Evolutionary conservation across 2,329 filamentous ascomycete genomes (phyloP).

Genomic region (Volutella citrinella): DNA sequence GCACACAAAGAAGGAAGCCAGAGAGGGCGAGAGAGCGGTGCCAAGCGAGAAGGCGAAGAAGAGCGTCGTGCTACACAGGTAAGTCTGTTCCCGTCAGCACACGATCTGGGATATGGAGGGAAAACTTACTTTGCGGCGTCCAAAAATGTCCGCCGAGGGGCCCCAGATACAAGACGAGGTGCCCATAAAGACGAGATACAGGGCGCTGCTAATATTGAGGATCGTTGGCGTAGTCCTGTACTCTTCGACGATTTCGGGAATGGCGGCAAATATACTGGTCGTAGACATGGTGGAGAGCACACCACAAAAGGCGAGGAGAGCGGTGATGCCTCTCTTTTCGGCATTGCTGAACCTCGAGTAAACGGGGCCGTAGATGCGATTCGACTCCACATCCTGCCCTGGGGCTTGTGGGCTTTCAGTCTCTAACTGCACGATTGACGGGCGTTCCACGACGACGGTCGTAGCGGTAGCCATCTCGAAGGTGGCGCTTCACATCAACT

Average conservation of each 20-base stretch:
- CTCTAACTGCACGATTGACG: too few species aligned
- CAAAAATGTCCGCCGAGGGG: conserved; percentile 57
- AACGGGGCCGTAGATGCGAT: too few species aligned
- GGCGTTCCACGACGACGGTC: too few species aligned
- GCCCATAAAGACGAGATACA: conserved; percentile 70
- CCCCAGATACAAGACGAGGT: conserved; percentile 63
- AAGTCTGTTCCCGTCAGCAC: neutral
- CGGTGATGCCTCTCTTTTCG: too few species aligned
- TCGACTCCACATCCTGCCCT: too few species aligned
- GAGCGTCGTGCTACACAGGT: conserved; percentile 18
- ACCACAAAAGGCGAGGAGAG: too few species aligned
- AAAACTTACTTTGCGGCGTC: conserved; percentile 44
- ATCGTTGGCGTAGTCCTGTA: conserved; percentile 57
- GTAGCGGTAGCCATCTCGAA: too few species aligned
- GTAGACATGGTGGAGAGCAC: too few species aligned
- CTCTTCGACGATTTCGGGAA: conserved; percentile 59
- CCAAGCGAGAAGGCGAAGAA: conserved; percentile 57
- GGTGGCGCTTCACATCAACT: too few species aligned
- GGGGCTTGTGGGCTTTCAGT: too few species aligned
- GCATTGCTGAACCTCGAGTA: too few species aligned
- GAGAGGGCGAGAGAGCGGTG: conserved; percentile 49
- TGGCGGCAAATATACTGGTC: conserved; percentile 2
- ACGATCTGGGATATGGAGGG: too few species aligned
- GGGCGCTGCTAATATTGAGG: conserved; percentile 64
- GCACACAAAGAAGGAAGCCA: conserved; percentile 64